Evolutionary conservation across 1,139 yeast species (phyloP), one percentile per base, ranked within the genome.

Genomic region (Candida frijolesensis): DNA sequence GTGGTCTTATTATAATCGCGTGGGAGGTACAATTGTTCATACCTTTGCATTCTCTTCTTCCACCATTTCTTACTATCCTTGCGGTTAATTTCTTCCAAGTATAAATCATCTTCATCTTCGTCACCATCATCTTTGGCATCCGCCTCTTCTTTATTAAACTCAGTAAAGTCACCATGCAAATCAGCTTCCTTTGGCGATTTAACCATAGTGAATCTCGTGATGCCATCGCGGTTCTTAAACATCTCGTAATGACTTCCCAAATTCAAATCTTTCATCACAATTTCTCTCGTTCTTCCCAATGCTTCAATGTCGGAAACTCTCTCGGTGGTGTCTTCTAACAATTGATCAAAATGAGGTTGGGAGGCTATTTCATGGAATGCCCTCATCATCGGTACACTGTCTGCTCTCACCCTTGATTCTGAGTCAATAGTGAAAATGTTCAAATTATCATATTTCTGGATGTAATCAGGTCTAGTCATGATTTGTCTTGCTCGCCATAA

Each of bases 361-460:
- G 82, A 70, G 0, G 87, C 87, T 49, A 89, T 86, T 60, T 89
- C 96, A 53, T 87, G 83, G 64, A 89, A 89, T 2, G 94, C 96
- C 58, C 92, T 79, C 96, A 89, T 87, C 96, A 89, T 88, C 1
- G 95, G 92, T 1, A 87, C 87, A 2, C 89, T 83, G 64, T 89
- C 96, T 0, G 96, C 94, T 39, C 87, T 71, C 2, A 89, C 96
- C 51, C 85, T 75, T 0, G 91, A 84, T 53, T 80, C 79, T 0
- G 90, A 82, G 65, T 89, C 95, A 50, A 89, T 82, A 1, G 96
- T 87, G 65, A 89, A 89, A 22, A 89, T 82, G 64, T 89, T 89
- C 56, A 88, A 68, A 58, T 86, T 83, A 63, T 89, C 96, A 62
- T 86, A 87, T 25, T 65, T 72, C 60, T 87, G 90, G 54, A 89